Evolutionary conservation across 2,329 filamentous ascomycete genomes (phyloP).

Genomic region (Cladobotryum protrusum): DNA sequence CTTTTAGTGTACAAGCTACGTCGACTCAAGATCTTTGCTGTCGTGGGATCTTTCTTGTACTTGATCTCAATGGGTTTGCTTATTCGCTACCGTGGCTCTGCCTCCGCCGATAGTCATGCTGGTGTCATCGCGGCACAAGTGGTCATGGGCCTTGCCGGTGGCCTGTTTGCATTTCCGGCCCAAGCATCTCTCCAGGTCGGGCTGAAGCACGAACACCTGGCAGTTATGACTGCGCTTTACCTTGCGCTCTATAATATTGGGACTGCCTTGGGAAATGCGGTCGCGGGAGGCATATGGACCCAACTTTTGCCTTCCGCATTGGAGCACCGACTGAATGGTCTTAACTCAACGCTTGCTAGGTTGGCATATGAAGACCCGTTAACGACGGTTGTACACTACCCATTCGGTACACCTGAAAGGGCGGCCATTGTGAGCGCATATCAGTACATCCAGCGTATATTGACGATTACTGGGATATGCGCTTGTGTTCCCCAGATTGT

Average conservation of each 20-base stretch:
- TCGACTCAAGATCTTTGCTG: slow-evolving; percentile 58
- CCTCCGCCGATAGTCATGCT: slow-evolving; percentile 35
- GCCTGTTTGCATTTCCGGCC: slow-evolving; percentile 51
- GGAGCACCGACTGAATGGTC: slow-evolving; percentile 38
- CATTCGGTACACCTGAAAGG: slow-evolving; percentile 37
- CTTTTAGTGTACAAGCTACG: slow-evolving; percentile 51
- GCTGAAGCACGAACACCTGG: slow-evolving; percentile 47
- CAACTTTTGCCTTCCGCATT: slow-evolving; percentile 52
- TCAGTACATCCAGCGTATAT: slow-evolving; percentile 39
- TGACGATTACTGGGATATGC: slow-evolving; percentile 44
- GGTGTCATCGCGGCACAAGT: slow-evolving; percentile 59
- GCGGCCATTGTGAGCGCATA: slow-evolving; percentile 38
- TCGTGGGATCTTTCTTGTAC: slow-evolving; percentile 54
- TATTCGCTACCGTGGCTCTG: slow-evolving; percentile 55
- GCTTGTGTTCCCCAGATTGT: slow-evolving; percentile 42
- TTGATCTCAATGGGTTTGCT: slow-evolving; percentile 60
- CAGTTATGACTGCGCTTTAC: slow-evolving; percentile 58
- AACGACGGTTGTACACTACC: slow-evolving; percentile 10
- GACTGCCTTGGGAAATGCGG: slow-evolving; percentile 52
- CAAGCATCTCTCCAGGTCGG: slow-evolving; percentile 39
- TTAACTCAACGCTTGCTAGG: slow-evolving; percentile 30
- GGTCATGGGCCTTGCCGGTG: slow-evolving; percentile 56
- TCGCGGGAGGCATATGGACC: slow-evolving; percentile 58
- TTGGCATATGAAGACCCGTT: slow-evolving; percentile 22
- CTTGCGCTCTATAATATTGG: slow-evolving; percentile 59